phyloP scores from a whole-genome alignment of 257 asterid species.

The Perilla frutescens region DNA sequence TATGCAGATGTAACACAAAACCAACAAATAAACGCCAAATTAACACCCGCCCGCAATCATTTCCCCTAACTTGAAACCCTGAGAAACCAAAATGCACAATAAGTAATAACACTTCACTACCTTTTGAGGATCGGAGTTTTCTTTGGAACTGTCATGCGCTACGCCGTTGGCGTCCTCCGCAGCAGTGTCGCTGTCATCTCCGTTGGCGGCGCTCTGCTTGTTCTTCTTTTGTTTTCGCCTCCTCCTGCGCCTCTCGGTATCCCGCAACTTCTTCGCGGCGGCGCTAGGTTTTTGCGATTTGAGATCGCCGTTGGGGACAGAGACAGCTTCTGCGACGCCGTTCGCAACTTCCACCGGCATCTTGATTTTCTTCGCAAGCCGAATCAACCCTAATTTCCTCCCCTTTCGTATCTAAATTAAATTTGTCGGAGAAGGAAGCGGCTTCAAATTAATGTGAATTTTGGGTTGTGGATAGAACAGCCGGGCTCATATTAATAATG shows the following conservation, averaged over 20 bases:
- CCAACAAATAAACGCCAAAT: background rate
- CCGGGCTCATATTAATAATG: background rate
- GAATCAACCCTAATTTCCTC: constrained; percentile 7
- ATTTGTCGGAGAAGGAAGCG: constrained; percentile 3
- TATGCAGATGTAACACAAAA: constrained; percentile 1
- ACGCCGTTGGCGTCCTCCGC: constrained; percentile 56
- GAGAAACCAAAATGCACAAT: background rate
- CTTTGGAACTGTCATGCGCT: constrained; percentile 60
- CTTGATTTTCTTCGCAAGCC: background rate
- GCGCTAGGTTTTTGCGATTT: constrained; percentile 51
- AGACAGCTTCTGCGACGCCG: constrained; percentile 37
- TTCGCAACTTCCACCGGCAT: constrained; percentile 64
- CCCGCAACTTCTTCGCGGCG: constrained; percentile 65
- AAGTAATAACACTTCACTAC: constrained; percentile 36
- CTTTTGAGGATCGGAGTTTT: constrained; percentile 74
- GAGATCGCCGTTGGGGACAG: constrained; percentile 48
- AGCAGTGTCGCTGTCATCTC: constrained; percentile 58
- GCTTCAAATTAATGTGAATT: background rate
- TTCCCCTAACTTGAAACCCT: constrained; percentile 1
- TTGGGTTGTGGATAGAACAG: background rate
- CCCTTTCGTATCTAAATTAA: constrained; percentile 29
- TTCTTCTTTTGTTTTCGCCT: constrained; percentile 95
- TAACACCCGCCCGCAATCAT: background rate
- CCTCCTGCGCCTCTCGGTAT: constrained; percentile 80
- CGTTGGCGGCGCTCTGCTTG: constrained; percentile 50